These are phyloP conservation scores for Patellifolia procumbens DNA, from an alignment of 179 eudicot genomes.

Conservation along the genomic window DNA sequence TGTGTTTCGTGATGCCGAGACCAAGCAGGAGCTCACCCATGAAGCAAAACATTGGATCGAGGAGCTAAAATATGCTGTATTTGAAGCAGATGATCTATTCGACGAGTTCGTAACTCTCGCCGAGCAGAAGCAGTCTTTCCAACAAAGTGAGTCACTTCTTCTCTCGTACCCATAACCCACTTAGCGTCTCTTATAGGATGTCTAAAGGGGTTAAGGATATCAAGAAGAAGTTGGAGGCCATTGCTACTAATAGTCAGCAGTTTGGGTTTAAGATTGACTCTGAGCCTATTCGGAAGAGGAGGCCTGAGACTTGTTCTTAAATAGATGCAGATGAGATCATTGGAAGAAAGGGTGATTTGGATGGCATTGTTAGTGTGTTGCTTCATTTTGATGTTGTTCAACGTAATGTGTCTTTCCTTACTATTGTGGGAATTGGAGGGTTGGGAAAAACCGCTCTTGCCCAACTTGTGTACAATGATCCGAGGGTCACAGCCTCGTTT, in stretches of 20 bases:
- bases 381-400: constrained; percentile 9
- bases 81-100: not conserved
- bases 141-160: constrained; percentile 29
- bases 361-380: constrained; percentile 2
- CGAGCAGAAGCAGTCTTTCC: not conserved
- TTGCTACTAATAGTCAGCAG: no score
- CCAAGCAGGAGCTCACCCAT: constrained; percentile 1
- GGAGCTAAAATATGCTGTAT: not conserved
- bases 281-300: no score
- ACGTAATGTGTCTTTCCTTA: not conserved
- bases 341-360: no score
- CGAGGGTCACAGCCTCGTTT: no score
- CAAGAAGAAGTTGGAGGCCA: no score
- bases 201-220: constrained; percentile 17
- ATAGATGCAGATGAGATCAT: no score
- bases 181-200: constrained; percentile 3
- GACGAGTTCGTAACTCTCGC: no score
- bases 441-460: no score
- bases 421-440: constrained; percentile 15
- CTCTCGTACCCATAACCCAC: constrained; percentile 14
- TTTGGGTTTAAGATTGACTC: no score
- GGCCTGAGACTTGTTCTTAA: no score
- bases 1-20: no score
- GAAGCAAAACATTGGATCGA: not conserved
- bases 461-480: no score